These are phyloP conservation scores for Talaromyces sp. DNA, from an alignment of 2,329 filamentous ascomycete genomes.

Conservation along the genomic window DNA sequence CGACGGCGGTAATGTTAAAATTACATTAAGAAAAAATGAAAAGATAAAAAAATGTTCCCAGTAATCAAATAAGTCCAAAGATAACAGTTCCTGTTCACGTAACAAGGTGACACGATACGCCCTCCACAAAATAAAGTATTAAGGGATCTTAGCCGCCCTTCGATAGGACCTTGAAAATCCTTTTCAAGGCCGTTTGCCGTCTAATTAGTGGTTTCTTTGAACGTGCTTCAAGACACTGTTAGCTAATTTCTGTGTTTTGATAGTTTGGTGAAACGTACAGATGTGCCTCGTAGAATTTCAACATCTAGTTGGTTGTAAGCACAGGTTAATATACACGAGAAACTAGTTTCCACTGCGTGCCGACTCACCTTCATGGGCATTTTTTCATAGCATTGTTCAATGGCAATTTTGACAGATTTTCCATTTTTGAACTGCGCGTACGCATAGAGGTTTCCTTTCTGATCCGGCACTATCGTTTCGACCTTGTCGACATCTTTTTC, in stretches of 20 bases:
- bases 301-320: constrained; percentile 30
- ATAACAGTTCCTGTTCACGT: not conserved
- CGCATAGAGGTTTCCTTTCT: constrained; percentile 1
- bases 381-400: constrained; percentile 36
- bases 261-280: constrained; percentile 28
- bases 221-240: not conserved
- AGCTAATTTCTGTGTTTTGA: not conserved
- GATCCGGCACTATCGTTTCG: constrained; percentile 39
- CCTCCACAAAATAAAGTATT: not conserved
- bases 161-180: not conserved
- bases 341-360: not conserved
- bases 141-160: not conserved
- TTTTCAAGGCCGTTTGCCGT: not conserved
- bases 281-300: constrained; percentile 44
- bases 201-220: not conserved
- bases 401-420: constrained; percentile 36
- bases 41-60: not conserved
- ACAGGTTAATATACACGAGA: not conserved
- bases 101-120: not conserved
- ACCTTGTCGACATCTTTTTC: constrained; percentile 35
- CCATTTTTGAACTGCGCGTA: constrained; percentile 36
- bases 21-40: not conserved
- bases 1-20: not conserved
- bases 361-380: constrained; percentile 36
- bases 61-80: not conserved